These are phyloP conservation scores for Scopulariopsis brevicaulis DNA, from an alignment of 2,329 filamentous ascomycete genomes.

Conservation along the genomic window DNA sequence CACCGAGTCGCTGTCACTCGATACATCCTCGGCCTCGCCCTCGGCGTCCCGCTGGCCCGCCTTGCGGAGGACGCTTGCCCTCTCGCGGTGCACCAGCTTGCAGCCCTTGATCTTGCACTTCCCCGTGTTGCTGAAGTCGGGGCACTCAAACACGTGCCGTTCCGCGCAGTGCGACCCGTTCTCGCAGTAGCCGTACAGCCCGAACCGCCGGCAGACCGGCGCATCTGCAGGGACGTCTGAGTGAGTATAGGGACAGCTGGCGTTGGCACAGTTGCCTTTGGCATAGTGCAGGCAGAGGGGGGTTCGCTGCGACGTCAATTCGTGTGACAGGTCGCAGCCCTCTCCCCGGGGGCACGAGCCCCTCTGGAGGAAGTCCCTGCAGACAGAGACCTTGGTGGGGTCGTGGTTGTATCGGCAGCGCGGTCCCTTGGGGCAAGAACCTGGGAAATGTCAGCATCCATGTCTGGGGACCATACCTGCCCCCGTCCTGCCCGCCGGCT, in stretches of 20 bases:
- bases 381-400: slow-evolving; percentile 75
- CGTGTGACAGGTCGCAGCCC: slow-evolving; percentile 84
- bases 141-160: slow-evolving; percentile 86
- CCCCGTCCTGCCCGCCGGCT: neutral
- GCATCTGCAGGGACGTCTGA: slow-evolving; percentile 65
- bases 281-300: slow-evolving; percentile 85
- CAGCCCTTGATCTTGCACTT: slow-evolving; percentile 72
- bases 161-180: slow-evolving; percentile 67
- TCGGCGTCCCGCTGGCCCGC: slow-evolving; percentile 39
- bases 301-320: slow-evolving; percentile 69
- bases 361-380: slow-evolving; percentile 76
- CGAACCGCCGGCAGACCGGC: slow-evolving; percentile 75
- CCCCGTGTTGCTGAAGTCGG: slow-evolving; percentile 87
- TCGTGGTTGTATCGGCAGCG: slow-evolving; percentile 77
- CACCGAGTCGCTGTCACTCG: slow-evolving; percentile 64
- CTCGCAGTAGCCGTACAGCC: slow-evolving; percentile 77
- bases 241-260: slow-evolving; percentile 79
- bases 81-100: slow-evolving; percentile 77
- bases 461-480: slow-evolving; percentile 1
- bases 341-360: slow-evolving; percentile 67
- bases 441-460: slow-evolving; percentile 44
- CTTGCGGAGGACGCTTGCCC: slow-evolving; percentile 68
- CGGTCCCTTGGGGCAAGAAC: slow-evolving; percentile 74
- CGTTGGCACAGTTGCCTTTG: slow-evolving; percentile 80
- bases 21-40: slow-evolving; percentile 53